A percentile compares a stretch with the other conserved stretches of the same genome.
phyloP scores from a whole-genome alignment of 2,329 filamentous ascomycete genomes.

The Amauroascus verrucosus region DNA sequence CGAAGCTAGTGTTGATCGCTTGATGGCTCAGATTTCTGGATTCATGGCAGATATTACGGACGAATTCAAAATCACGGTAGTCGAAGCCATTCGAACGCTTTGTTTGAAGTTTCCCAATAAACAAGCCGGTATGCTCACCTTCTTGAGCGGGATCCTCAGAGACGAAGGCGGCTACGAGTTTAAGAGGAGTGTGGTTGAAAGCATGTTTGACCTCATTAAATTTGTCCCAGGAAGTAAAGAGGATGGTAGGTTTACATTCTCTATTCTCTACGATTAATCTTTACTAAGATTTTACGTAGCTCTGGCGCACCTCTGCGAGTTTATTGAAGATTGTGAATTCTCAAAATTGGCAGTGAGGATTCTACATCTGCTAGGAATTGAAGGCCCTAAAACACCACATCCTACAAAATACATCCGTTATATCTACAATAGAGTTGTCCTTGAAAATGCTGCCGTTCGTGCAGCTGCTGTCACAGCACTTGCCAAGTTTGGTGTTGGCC shows the following conservation, averaged over 20 bases:
- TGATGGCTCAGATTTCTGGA: conserved; percentile 97
- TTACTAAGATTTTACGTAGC: conserved; percentile 39
- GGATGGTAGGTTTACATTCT: conserved; percentile 39
- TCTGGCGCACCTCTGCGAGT: conserved; percentile 91
- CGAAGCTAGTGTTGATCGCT: conserved; percentile 86
- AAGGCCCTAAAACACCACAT: conserved; percentile 89
- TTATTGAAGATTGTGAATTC: conserved; percentile 99
- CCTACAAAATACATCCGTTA: conserved; percentile 99
- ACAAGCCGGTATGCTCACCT: conserved; percentile 93
- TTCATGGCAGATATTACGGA: conserved; percentile 99
- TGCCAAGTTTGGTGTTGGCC: conserved; percentile 93
- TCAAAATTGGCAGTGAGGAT: conserved; percentile 95
- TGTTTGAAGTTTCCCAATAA: conserved; percentile 98
- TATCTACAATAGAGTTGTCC: conserved; percentile 95
- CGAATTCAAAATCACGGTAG: conserved; percentile 99
- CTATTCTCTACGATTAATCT: neutral
- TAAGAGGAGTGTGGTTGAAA: conserved; percentile 94
- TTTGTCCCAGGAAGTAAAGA: conserved; percentile 83
- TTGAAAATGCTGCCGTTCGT: conserved; percentile 92
- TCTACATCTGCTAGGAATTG: conserved; percentile 81
- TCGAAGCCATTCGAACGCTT: conserved; percentile 91
- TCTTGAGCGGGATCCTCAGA: conserved; percentile 90
- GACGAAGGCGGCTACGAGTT: conserved; percentile 98
- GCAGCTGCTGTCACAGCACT: conserved; percentile 91
- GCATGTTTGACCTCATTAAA: conserved; percentile 98